Conservation (phyloP, 768 basidiomycete genomes). For the Rhodotorula diobovata region DNA sequence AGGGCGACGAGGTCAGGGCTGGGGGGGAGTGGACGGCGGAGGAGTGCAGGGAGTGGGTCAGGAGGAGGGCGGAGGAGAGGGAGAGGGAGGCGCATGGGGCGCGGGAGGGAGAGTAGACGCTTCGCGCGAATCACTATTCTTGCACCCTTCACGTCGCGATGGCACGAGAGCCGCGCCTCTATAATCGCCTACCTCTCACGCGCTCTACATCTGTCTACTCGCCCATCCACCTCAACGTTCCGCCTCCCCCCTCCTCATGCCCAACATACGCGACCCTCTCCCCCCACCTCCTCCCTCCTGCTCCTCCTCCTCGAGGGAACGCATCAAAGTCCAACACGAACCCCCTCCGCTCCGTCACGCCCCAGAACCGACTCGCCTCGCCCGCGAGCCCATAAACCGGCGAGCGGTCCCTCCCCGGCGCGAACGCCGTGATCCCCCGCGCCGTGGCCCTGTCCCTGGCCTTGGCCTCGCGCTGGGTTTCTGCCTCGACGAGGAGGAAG, state of each 20-base stretch:
- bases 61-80: constrained; percentile 3
- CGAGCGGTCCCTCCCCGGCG: constrained; percentile 10
- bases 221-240: constrained; percentile 14
- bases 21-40: constrained; percentile 7
- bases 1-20: neutral
- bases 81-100: neutral
- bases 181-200: neutral
- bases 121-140: neutral
- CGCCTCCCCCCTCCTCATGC: constrained; percentile 14
- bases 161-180: neutral
- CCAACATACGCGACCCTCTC: constrained; percentile 18
- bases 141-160: too few relatives aligned
- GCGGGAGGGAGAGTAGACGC: neutral
- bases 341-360: constrained; percentile 12
- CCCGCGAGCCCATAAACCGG: constrained; percentile 14
- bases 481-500: neutral
- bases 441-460: neutral
- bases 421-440: constrained; percentile 14
- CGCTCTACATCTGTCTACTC: neutral
- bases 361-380: constrained; percentile 19
- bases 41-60: constrained; percentile 19
- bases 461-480: neutral
- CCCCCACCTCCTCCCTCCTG: neutral
- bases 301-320: neutral
- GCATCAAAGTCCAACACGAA: constrained; percentile 23